Evolutionary conservation across 2,329 filamentous ascomycete species (phyloP).

Genomic region (Scedosporium apiospermum): DNA sequence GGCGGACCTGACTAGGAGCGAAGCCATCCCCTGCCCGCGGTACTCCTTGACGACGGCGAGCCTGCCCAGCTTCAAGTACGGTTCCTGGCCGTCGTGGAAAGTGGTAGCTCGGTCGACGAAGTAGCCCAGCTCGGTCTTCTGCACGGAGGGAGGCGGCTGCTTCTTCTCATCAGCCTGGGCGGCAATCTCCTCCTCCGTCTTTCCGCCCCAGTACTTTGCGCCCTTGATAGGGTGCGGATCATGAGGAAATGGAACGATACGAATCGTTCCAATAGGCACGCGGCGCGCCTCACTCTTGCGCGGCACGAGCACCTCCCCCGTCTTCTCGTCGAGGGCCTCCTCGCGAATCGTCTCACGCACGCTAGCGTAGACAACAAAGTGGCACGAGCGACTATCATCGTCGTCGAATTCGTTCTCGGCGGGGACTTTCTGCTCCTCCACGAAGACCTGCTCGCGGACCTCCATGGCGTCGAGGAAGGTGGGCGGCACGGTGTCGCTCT

Average conservation of each 20-base stretch:
- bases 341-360: conserved; percentile 37
- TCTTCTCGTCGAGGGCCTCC: conserved; percentile 32
- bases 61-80: conserved; percentile 74
- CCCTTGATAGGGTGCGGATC: conserved; percentile 48
- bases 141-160: conserved; percentile 10
- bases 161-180: conserved; percentile 13
- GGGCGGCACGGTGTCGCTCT: conserved; percentile 36
- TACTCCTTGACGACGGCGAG: conserved; percentile 61
- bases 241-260: conserved; percentile 76
- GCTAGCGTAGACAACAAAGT: conserved; percentile 78
- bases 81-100: conserved; percentile 53
- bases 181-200: conserved; percentile 20
- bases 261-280: conserved; percentile 61
- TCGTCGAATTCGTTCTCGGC: conserved; percentile 67
- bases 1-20: conserved; percentile 56
- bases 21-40: conserved; percentile 55
- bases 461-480: conserved; percentile 56
- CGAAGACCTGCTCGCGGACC: conserved; percentile 52
- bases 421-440: conserved; percentile 47
- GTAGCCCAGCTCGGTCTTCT: conserved; percentile 14
- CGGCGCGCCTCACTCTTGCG: conserved; percentile 32
- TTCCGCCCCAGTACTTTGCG: conserved; percentile 36
- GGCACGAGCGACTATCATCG: conserved; percentile 70
- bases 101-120: conserved; percentile 34
- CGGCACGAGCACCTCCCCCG: conserved; percentile 28